phyloP scores from a whole-genome alignment of 2,329 filamentous ascomycete genomes.

The Colletotrichum sp. region DNA sequence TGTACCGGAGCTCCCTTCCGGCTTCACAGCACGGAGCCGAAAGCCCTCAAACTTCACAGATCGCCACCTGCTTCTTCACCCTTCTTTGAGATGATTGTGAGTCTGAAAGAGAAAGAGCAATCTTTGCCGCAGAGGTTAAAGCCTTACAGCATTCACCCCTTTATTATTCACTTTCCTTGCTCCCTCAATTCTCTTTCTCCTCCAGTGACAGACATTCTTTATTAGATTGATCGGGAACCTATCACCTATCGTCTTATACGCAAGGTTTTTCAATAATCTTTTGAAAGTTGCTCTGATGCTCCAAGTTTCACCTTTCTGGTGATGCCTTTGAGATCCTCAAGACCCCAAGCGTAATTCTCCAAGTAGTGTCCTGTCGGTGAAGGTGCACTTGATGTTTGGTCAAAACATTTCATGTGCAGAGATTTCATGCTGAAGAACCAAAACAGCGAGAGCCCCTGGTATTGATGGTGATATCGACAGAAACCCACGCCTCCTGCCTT shows the following conservation, averaged over 20 bases:
- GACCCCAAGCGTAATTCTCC: not conserved
- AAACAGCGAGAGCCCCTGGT: not conserved
- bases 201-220: not conserved
- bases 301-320: not conserved
- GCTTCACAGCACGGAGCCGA: not conserved
- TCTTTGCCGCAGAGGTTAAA: not conserved
- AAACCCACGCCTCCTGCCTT: not conserved
- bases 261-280: not conserved
- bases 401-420: not conserved
- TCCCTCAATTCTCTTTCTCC: not conserved
- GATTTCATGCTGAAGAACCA: not conserved
- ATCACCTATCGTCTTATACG: not conserved
- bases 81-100: not conserved
- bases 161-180: not conserved
- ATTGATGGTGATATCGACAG: not conserved
- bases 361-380: not conserved
- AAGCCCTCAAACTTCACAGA: not conserved
- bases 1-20: not conserved
- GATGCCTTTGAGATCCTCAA: not conserved
- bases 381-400: not conserved
- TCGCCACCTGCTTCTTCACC: not conserved
- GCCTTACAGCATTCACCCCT: not conserved
- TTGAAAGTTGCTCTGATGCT: not conserved
- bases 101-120: not conserved
- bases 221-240: not conserved